These are phyloP conservation scores for Lagerstroemia speciosa DNA, from an alignment of 345 rosid species.

Conservation along the genomic window DNA sequence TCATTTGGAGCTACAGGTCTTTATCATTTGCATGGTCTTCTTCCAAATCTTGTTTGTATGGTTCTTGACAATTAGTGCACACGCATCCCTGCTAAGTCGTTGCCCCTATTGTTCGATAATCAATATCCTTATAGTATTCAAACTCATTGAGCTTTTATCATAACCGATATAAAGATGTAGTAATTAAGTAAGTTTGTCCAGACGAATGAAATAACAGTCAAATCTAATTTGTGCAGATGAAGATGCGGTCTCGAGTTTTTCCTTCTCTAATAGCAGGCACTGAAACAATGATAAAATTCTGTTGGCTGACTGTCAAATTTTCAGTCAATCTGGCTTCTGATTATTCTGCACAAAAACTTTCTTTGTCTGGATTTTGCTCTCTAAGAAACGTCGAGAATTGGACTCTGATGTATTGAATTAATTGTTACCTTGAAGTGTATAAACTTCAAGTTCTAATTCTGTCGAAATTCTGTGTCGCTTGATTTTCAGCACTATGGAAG, in stretches of 20 bases:
- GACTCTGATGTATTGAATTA: neutral
- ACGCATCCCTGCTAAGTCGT: neutral
- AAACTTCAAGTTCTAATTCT: neutral
- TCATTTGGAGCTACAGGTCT: too few relatives aligned
- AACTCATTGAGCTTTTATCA: neutral
- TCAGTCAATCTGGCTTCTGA: neutral
- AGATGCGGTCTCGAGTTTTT: neutral
- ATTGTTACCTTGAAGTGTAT: neutral
- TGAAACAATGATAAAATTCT: neutral
- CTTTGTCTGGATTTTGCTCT: neutral
- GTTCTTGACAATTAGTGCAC: neutral
- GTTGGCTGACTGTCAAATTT: neutral
- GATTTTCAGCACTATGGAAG: constrained; percentile 20
- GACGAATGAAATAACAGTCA: neutral
- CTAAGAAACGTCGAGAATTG: neutral
- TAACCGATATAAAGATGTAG: neutral
- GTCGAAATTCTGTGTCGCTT: neutral
- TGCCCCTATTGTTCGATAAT: neutral
- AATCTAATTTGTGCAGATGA: neutral
- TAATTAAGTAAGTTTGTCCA: too few relatives aligned
- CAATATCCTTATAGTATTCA: too few relatives aligned
- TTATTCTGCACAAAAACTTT: neutral
- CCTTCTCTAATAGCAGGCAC: neutral
- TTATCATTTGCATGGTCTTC: neutral
- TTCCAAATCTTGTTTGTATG: neutral